These are phyloP conservation scores for Colletotrichum liaoningense DNA, from an alignment of 2,329 filamentous ascomycete species.

Conservation along the genomic window DNA sequence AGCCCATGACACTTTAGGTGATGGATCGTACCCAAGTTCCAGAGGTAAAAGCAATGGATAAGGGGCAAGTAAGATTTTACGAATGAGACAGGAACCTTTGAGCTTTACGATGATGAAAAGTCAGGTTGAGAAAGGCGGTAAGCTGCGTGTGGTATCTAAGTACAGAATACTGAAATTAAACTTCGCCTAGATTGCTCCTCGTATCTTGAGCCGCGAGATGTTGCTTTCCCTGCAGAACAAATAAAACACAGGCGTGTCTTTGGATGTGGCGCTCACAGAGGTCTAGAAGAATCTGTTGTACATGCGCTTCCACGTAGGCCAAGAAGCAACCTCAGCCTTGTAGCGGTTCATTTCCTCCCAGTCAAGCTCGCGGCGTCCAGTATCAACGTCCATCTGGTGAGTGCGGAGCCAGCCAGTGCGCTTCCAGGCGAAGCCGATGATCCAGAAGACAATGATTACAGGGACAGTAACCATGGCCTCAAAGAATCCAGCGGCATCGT, in stretches of 20 bases:
- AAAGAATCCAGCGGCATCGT: constrained; percentile 33
- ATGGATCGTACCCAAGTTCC: too few relatives aligned
- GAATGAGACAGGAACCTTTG: too few relatives aligned
- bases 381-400: constrained; percentile 37
- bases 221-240: background rate
- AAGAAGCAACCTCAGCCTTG: constrained; percentile 22
- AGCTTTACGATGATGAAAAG: background rate
- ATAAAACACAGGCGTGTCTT: background rate
- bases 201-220: background rate
- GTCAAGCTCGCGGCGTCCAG: constrained; percentile 36
- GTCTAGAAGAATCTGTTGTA: constrained; percentile 26
- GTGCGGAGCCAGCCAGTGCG: constrained; percentile 36
- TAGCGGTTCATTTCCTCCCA: constrained; percentile 36
- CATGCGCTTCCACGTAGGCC: constrained; percentile 35
- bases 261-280: background rate
- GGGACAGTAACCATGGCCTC: constrained; percentile 35
- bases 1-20: too few relatives aligned
- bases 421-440: constrained; percentile 35
- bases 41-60: too few relatives aligned
- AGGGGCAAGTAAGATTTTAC: too few relatives aligned
- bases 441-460: constrained; percentile 34
- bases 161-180: background rate
- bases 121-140: background rate
- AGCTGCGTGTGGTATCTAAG: background rate
- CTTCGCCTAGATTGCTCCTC: background rate